phyloP scores from a whole-genome alignment of 805 yeast species.

The Lipomyces oligophaga region DNA sequence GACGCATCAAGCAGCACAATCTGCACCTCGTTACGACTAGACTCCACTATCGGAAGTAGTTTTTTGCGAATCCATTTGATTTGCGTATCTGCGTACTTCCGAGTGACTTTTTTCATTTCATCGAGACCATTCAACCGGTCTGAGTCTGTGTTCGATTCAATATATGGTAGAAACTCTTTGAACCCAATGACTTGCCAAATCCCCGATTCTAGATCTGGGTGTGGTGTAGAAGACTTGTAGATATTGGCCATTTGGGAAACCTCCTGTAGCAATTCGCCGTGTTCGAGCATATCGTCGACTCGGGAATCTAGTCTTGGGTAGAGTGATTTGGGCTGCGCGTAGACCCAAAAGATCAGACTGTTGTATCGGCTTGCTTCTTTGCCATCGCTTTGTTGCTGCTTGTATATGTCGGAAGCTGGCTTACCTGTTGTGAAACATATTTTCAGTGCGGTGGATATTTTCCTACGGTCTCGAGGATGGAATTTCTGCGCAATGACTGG shows the following conservation, averaged over 20 bases:
- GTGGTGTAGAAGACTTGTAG: constrained; percentile 31
- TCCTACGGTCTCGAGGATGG: constrained; percentile 84
- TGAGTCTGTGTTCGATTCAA: constrained; percentile 33
- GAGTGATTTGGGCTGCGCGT: constrained; percentile 56
- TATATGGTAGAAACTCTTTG: constrained; percentile 80
- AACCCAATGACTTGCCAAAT: constrained; percentile 95
- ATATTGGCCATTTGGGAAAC: constrained; percentile 55
- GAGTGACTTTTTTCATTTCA: constrained; percentile 76
- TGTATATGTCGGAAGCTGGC: constrained; percentile 67
- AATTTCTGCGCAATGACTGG: constrained; percentile 73
- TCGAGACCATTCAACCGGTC: constrained; percentile 50
- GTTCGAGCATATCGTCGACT: constrained; percentile 75
- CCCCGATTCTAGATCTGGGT: constrained; percentile 63
- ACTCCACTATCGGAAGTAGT: constrained; percentile 48
- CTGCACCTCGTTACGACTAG: constrained; percentile 45
- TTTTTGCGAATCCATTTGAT: constrained; percentile 84
- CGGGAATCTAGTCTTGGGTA: constrained; percentile 65
- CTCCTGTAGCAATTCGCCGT: constrained; percentile 64
- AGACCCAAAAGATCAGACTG: constrained; percentile 73
- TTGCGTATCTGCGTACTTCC: constrained; percentile 84
- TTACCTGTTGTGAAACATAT: constrained; percentile 64
- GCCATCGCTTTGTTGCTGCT: constrained; percentile 47
- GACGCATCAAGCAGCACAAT: constrained; percentile 74
- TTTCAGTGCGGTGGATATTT: constrained; percentile 77
- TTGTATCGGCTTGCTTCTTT: constrained; percentile 23